Evolutionary conservation across 805 yeast species (phyloP).

Genomic region (Lipomyces chichibuensis): DNA sequence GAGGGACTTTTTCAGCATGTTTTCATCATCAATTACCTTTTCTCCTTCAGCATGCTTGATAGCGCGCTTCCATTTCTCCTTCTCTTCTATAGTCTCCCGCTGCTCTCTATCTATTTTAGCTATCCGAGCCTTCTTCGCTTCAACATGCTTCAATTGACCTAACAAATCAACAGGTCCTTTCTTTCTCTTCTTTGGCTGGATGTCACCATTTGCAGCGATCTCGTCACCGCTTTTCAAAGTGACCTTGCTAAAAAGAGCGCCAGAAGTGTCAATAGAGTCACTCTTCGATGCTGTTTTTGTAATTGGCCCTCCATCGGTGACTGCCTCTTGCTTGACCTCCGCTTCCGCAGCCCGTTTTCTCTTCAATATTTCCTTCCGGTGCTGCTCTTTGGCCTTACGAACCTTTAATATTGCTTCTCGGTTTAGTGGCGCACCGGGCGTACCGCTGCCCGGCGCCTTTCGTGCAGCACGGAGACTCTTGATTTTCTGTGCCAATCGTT

Average conservation of each 20-base stretch:
- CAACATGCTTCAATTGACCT: constrained; percentile 77
- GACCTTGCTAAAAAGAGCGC: constrained; percentile 76
- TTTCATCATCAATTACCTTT: constrained; percentile 88
- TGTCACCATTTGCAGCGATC: constrained; percentile 60
- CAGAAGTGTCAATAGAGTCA: constrained; percentile 41
- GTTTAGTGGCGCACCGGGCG: constrained; percentile 78
- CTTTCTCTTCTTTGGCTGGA: constrained; percentile 58
- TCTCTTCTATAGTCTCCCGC: constrained; percentile 59
- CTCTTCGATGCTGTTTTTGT: constrained; percentile 32
- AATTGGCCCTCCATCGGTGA: constrained; percentile 23
- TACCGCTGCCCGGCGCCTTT: constrained; percentile 87
- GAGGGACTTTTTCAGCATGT: constrained; percentile 78
- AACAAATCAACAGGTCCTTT: constrained; percentile 88
- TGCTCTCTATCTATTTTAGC: constrained; percentile 65
- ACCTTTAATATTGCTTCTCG: constrained; percentile 78
- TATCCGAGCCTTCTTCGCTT: constrained; percentile 69
- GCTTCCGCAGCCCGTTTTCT: constrained; percentile 49
- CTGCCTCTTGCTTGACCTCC: constrained; percentile 44
- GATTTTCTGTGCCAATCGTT: constrained; percentile 77
- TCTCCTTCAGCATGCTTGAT: constrained; percentile 85
- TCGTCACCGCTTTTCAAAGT: constrained; percentile 79
- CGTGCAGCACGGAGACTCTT: constrained; percentile 71
- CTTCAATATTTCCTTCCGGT: constrained; percentile 49
- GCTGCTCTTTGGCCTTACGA: constrained; percentile 52
- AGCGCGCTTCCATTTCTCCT: constrained; percentile 82